Conservation (phyloP, 805 yeast species). For the Kuraishia floccosa region DNA sequence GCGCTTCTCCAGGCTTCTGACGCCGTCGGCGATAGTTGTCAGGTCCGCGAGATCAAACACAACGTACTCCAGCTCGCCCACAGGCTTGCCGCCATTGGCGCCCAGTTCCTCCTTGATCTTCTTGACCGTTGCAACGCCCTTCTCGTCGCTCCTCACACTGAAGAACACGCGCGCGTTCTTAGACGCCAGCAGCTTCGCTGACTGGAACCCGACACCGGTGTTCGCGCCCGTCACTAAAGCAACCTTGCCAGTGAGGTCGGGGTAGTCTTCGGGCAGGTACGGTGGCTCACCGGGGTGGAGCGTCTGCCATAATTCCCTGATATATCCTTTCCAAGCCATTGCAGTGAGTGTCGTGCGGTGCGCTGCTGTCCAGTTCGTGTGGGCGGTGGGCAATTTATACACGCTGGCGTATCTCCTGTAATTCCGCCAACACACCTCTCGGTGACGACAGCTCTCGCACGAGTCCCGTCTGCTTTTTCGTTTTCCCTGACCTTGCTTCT, state of each 20-base stretch:
- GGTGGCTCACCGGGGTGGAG: no score
- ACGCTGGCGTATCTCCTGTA: no score
- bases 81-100: constrained; percentile 7
- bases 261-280: constrained; percentile 16
- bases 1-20: constrained; percentile 12
- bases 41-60: constrained; percentile 29
- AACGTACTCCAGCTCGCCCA: constrained; percentile 11
- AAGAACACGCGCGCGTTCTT: constrained; percentile 23
- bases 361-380: no score
- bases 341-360: no score
- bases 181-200: constrained; percentile 16
- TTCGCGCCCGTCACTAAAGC: constrained; percentile 21
- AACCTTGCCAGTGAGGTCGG: constrained; percentile 20
- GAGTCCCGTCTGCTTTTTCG: no score
- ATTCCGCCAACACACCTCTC: no score
- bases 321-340: no score
- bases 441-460: no score
- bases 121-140: constrained; percentile 17
- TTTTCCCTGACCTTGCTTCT: no score
- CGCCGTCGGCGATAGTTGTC: constrained; percentile 25
- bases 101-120: constrained; percentile 11
- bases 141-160: constrained; percentile 22
- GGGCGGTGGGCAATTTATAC: no score
- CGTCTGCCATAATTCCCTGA: no score
- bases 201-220: constrained; percentile 22